These are phyloP conservation scores for Saccharomycopsis hybrid DNA, from an alignment of 1,139 yeast genomes.

Conservation along the genomic window DNA sequence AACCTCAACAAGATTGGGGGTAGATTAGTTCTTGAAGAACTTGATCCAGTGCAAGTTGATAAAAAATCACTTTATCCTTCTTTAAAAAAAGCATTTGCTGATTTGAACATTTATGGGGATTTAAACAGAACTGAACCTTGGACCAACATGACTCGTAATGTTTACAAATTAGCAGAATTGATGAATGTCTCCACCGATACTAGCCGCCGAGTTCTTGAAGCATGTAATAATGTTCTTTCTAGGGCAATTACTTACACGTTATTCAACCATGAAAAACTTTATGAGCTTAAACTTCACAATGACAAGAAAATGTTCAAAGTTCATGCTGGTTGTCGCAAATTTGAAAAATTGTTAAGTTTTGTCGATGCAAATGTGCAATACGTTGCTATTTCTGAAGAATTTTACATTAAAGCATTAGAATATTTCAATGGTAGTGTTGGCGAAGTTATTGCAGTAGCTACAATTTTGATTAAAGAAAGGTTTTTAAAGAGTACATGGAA, in stretches of 20 bases:
- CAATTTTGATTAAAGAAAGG: neutral
- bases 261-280: neutral
- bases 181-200: neutral
- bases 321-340: neutral
- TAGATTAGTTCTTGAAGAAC: no score
- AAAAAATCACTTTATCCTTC: no score
- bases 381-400: neutral
- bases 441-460: neutral
- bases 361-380: neutral
- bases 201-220: neutral
- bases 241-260: neutral
- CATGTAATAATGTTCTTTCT: neutral
- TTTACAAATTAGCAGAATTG: neutral
- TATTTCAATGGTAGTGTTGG: neutral
- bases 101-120: neutral
- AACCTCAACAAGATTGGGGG: no score
- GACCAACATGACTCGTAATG: neutral
- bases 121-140: neutral
- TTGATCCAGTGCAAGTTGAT: no score
- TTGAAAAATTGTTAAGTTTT: neutral
- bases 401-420: neutral
- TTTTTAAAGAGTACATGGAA: neutral
- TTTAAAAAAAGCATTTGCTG: neutral
- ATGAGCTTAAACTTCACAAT: neutral
- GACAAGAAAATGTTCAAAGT: neutral